phyloP scores from a whole-genome alignment of 768 basidiomycete species.

The Dioszegia crocea region DNA sequence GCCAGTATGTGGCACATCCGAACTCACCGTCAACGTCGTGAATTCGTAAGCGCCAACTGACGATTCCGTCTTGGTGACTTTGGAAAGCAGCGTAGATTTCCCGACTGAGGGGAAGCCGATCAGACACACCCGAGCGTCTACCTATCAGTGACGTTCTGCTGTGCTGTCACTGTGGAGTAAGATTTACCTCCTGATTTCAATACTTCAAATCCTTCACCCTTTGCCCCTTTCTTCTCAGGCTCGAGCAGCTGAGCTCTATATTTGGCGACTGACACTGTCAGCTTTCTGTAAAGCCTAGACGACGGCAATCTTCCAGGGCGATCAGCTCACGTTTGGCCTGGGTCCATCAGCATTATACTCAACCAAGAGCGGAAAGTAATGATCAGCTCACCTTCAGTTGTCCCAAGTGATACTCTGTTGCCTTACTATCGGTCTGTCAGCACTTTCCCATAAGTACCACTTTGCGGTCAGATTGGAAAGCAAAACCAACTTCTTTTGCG shows the following conservation, averaged over 20 bases:
- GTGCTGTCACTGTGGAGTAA: not conserved
- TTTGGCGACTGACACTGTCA: slow-evolving; percentile 55
- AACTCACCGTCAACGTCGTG: slow-evolving; percentile 74
- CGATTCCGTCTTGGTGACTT: slow-evolving; percentile 84
- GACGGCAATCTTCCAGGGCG: no score
- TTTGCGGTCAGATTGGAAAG: no score
- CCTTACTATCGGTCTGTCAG: slow-evolving; percentile 40
- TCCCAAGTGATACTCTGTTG: slow-evolving; percentile 90
- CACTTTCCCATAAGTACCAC: not conserved
- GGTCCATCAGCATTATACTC: not conserved
- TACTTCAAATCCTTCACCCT: slow-evolving; percentile 82
- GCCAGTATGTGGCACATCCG: not conserved
- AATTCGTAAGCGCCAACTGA: slow-evolving; percentile 92
- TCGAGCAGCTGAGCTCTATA: slow-evolving; percentile 94
- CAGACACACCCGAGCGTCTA: slow-evolving; percentile 80
- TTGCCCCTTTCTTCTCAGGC: slow-evolving; percentile 72
- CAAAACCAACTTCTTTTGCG: slow-evolving; percentile 93
- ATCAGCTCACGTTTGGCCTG: slow-evolving; percentile 39
- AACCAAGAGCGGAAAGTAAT: not conserved
- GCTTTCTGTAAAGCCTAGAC: no score
- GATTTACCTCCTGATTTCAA: slow-evolving; percentile 63
- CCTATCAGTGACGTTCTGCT: not conserved
- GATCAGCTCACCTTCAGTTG: slow-evolving; percentile 29
- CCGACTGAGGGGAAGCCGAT: slow-evolving; percentile 97
- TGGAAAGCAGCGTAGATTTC: slow-evolving; percentile 86